A percentile compares a stretch with the other conserved stretches of the same genome.
phyloP scores from a whole-genome alignment of 257 asterid species.

The Gentiana dahurica region DNA sequence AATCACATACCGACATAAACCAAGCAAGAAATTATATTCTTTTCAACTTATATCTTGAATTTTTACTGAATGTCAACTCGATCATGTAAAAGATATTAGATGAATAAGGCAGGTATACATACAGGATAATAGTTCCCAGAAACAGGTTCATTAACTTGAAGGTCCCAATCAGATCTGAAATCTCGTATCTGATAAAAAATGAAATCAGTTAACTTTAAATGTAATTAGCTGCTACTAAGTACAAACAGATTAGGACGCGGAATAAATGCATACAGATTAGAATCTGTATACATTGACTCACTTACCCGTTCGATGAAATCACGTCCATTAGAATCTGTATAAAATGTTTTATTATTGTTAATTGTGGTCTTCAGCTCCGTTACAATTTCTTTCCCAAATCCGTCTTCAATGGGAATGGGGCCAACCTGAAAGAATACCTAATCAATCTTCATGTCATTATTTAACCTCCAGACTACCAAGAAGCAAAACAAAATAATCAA shows the following conservation, averaged over 20 bases:
- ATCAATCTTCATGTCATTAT: background rate
- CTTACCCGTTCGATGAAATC: conserved; percentile 79
- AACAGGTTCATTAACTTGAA: conserved; percentile 75
- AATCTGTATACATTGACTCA: background rate
- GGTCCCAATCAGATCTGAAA: conserved; percentile 83
- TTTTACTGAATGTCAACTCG: too few species aligned
- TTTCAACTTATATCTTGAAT: background rate
- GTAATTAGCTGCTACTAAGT: background rate
- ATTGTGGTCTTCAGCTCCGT: conserved; percentile 50
- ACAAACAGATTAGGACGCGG: conserved; percentile 1
- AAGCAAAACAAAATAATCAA: conserved; percentile 2
- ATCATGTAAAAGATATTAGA: background rate
- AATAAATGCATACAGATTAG: background rate
- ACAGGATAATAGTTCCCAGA: conserved; percentile 93
- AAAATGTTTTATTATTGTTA: conserved; percentile 60
- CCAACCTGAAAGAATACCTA: conserved; percentile 51
- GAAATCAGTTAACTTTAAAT: conserved; percentile 1
- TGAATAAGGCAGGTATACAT: conserved; percentile 13
- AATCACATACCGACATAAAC: background rate
- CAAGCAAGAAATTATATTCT: background rate
- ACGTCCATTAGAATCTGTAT: conserved; percentile 86
- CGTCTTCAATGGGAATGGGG: conserved; percentile 77
- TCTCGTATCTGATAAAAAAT: conserved; percentile 47
- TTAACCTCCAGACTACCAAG: background rate
- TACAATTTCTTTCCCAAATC: conserved; percentile 71